Conservation (phyloP, 2,329 filamentous ascomycete genomes). For the Acrocalymma vagum region DNA sequence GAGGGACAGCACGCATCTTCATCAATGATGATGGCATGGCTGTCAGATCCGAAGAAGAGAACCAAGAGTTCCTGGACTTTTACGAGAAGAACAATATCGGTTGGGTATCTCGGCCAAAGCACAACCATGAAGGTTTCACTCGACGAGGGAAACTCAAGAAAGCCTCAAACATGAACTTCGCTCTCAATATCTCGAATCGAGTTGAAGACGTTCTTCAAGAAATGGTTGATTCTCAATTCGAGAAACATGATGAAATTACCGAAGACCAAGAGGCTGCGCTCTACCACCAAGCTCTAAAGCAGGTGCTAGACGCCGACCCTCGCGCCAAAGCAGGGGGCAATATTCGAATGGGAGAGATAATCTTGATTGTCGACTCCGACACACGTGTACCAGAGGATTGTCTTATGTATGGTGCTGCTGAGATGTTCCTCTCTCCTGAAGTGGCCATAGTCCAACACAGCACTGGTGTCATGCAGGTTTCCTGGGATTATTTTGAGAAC, state of each 20-base stretch:
- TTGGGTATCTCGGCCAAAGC: constrained; percentile 56
- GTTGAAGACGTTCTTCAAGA: constrained; percentile 69
- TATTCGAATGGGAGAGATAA: constrained; percentile 83
- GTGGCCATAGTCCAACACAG: constrained; percentile 80
- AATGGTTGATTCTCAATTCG: constrained; percentile 48
- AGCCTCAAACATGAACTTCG: constrained; percentile 78
- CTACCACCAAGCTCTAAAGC: constrained; percentile 56
- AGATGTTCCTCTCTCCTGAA: constrained; percentile 81
- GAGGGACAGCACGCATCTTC: constrained; percentile 72
- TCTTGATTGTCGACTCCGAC: constrained; percentile 63
- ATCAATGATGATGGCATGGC: constrained; percentile 74
- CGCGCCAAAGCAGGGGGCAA: constrained; percentile 81
- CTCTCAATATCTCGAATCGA: constrained; percentile 66
- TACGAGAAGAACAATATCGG: constrained; percentile 59
- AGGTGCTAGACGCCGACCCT: constrained; percentile 73
- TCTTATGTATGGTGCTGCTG: constrained; percentile 78
- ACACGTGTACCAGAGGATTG: constrained; percentile 68
- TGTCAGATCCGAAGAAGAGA: constrained; percentile 58
- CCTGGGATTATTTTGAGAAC: constrained; percentile 75
- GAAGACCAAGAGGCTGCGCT: constrained; percentile 43
- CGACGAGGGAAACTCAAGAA: constrained; percentile 41
- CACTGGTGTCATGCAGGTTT: constrained; percentile 74
- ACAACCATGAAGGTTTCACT: constrained; percentile 38
- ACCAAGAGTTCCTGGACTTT: constrained; percentile 51
- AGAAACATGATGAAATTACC: constrained; percentile 33